These are phyloP conservation scores for Hymenoscyphus salicellus DNA, from an alignment of 2,329 filamentous ascomycete genomes.

Conservation along the genomic window DNA sequence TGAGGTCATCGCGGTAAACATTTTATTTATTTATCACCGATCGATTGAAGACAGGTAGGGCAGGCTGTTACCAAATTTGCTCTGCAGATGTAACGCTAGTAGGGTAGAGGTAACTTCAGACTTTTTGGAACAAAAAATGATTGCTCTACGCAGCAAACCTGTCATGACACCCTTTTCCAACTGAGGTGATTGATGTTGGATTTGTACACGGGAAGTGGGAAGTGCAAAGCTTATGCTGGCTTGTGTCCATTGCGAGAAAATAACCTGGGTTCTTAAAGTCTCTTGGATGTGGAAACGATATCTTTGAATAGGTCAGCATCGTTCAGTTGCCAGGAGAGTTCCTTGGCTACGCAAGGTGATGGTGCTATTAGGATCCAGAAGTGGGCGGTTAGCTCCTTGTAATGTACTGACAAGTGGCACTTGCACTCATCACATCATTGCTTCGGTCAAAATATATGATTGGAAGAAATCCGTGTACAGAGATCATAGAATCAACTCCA, in stretches of 20 bases:
- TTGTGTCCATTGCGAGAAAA: background rate
- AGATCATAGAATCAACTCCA: background rate
- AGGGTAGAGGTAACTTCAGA: background rate
- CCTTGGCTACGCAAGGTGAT: background rate
- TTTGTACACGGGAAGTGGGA: background rate
- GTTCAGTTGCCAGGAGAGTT: background rate
- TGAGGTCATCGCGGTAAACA: slow-evolving; percentile 10
- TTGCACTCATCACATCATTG: background rate
- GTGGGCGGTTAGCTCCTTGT: background rate
- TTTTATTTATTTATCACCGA: background rate
- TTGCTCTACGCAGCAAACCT: background rate
- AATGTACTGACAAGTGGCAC: background rate
- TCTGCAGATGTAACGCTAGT: background rate
- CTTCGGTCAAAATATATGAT: background rate
- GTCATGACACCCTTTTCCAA: background rate
- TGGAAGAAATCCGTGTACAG: background rate
- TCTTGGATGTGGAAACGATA: background rate
- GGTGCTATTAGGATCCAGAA: background rate
- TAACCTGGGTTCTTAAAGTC: background rate
- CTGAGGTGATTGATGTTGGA: background rate
- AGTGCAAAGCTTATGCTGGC: background rate
- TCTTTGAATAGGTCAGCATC: too few relatives aligned
- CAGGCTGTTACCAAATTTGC: background rate
- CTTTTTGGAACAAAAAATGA: background rate
- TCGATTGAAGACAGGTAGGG: background rate